Base-by-base conservation (phyloP, 257 asterid species). In the Penstemon eatonii region DNA sequence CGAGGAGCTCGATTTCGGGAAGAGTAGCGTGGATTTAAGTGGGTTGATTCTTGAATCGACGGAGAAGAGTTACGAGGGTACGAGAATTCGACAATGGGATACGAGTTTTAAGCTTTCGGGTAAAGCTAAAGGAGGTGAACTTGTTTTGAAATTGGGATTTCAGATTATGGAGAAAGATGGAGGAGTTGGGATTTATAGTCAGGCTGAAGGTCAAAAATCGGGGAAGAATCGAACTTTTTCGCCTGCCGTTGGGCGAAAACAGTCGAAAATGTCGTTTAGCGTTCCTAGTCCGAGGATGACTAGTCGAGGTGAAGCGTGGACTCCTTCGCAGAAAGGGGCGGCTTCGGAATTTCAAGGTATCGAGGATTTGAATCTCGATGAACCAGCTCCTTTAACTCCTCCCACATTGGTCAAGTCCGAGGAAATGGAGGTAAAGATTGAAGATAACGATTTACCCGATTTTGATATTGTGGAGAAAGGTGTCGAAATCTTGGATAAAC, bases 161-260 rank as follows among this genome's bases (percentile, higher is more conserved):
- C 99, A 93, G 80, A 90, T 93, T 5, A 93, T 93, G 99, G 99
- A 93, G 82, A 93, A 93, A 47, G 99, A 93, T 75, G 99, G 96
- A 12, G 97, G 95, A 1, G 52, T 80, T 36, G 95, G 95, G 67
- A 86, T 92, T 11, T 92, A 87, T 9, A 79, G 80, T 13, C 89
- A 78, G 56, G 76, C 81, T 0, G 89, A 84, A 51, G 92, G 96
- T 7, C 85, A 82, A 75, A 81, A 74, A 42, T 43, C 82, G 0
- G 84, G 71, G 0, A 83, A 83, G 37, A 66, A 61, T 5, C 54
- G 59, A 3, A 78, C 57, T n/a, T 45, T 63, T 68, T 80, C 81
- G 1, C 78, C 92, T 11, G 78, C 91, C 1, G 4, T 81, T 9
- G 99, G 85, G 0, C 73, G 99, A 0, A 86, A 76, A 44, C 99